Evolutionary conservation across 345 rosid genomes (phyloP).

Genomic region (Isatis tinctoria): DNA sequence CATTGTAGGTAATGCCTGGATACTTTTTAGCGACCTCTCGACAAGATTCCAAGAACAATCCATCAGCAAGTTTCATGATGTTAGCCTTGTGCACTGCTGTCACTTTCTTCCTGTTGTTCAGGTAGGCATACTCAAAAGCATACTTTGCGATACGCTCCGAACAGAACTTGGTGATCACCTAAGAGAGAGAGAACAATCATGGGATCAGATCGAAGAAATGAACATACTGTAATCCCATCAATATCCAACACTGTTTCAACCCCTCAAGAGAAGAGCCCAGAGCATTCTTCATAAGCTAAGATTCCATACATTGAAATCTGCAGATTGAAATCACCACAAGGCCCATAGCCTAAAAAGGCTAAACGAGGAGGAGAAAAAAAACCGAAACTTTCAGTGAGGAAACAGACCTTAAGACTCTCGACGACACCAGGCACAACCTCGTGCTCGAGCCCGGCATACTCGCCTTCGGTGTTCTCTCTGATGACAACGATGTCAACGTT

Average conservation of each 20-base stretch:
- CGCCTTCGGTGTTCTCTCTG: slow-evolving; percentile 97
- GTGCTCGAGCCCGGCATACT: slow-evolving; percentile 89
- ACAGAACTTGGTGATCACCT: slow-evolving; percentile 99
- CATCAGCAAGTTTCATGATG: slow-evolving; percentile 99
- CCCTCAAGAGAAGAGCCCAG: not conserved
- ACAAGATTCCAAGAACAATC: slow-evolving; percentile 92
- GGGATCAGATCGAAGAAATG: slow-evolving; percentile 16
- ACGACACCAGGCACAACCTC: slow-evolving; percentile 98
- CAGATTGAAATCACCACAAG: not conserved
- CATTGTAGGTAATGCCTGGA: slow-evolving; percentile 85
- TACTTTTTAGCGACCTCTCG: slow-evolving; percentile 86
- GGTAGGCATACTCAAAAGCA: slow-evolving; percentile 96
- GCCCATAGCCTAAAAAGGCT: not conserved
- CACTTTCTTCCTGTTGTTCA: slow-evolving; percentile 92
- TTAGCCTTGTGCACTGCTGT: slow-evolving; percentile 98
- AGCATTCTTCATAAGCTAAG: slow-evolving; percentile 1
- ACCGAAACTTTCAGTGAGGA: not conserved
- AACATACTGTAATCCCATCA: not conserved
- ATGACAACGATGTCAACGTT: slow-evolving; percentile 90
- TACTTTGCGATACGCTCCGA: slow-evolving; percentile 96
- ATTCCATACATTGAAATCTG: not conserved
- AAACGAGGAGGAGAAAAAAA: not conserved
- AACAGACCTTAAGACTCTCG: slow-evolving; percentile 83
- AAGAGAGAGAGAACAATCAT: not conserved
- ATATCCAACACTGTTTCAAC: not conserved